Conservation (phyloP, 2,329 filamentous ascomycete species). For the Colletotrichum gloeosporioides region DNA sequence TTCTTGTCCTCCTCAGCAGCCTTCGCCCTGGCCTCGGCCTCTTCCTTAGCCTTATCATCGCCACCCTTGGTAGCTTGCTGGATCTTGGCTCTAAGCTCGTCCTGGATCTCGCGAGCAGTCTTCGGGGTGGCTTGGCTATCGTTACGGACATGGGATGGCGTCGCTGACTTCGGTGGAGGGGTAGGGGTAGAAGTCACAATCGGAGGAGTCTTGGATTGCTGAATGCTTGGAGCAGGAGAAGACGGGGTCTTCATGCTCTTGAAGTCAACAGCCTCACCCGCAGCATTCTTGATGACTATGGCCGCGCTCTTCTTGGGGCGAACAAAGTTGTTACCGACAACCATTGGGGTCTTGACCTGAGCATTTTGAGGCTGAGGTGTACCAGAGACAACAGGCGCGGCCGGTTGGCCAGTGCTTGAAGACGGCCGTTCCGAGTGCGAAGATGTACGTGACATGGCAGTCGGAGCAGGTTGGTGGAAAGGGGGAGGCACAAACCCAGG, state of each 20-base stretch:
- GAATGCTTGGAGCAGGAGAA: slow-evolving; percentile 60
- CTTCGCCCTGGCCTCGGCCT: slow-evolving; percentile 43
- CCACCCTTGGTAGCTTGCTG: slow-evolving; percentile 57
- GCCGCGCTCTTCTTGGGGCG: slow-evolving; percentile 72
- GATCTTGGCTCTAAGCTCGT: slow-evolving; percentile 83
- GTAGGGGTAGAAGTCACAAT: slow-evolving; percentile 78
- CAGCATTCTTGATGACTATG: slow-evolving; percentile 83
- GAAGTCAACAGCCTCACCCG: slow-evolving; percentile 78
- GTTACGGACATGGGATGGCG: slow-evolving; percentile 70
- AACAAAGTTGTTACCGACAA: slow-evolving; percentile 51
- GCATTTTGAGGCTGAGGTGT: slow-evolving; percentile 69
- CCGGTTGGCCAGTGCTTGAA: slow-evolving; percentile 68
- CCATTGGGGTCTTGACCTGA: slow-evolving; percentile 48
- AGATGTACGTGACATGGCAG: slow-evolving; percentile 80
- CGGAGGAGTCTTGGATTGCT: slow-evolving; percentile 68
- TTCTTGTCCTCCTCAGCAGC: slow-evolving; percentile 41
- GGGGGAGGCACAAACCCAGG: slow-evolving; percentile 45
- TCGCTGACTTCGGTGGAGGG: slow-evolving; percentile 78
- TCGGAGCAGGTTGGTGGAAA: slow-evolving; percentile 46
- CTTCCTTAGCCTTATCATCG: slow-evolving; percentile 32
- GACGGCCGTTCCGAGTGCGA: slow-evolving; percentile 75
- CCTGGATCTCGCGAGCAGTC: slow-evolving; percentile 80
- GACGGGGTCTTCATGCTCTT: slow-evolving; percentile 60
- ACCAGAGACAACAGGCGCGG: slow-evolving; percentile 65
- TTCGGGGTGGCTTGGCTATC: slow-evolving; percentile 74